A percentile compares a stretch with the other conserved stretches of the same genome.
Evolutionary conservation across 306 rosid genomes (phyloP).

Genomic region (Corylus heterophylla): DNA sequence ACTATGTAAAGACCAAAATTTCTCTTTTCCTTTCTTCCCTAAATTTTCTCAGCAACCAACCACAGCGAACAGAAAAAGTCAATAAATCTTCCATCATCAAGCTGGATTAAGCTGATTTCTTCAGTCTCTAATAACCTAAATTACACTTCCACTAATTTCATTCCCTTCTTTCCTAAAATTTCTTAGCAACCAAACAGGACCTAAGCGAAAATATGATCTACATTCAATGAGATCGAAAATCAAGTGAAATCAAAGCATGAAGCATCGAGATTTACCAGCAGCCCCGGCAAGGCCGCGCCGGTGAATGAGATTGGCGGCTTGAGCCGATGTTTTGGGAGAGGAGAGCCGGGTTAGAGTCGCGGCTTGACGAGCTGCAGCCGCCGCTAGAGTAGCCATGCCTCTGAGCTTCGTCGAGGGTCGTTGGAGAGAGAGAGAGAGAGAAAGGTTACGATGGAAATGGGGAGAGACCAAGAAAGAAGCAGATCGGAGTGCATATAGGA

Average conservation of each 20-base stretch:
- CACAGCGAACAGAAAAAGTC: background rate
- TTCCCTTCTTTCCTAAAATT: background rate
- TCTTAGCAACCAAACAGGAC: background rate
- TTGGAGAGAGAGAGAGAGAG: background rate
- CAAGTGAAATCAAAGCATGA: background rate
- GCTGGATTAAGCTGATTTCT: background rate
- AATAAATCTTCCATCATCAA: background rate
- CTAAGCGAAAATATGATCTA: background rate
- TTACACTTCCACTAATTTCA: background rate
- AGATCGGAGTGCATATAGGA: background rate
- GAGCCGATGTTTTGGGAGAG: conserved; percentile 44
- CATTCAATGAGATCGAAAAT: conserved; percentile 26
- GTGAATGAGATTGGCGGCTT: conserved; percentile 48
- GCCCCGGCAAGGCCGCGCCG: conserved; percentile 86
- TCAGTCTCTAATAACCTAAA: background rate
- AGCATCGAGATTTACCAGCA: conserved; percentile 50
- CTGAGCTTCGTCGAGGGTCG: conserved; percentile 17
- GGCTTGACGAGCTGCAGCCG: conserved; percentile 71
- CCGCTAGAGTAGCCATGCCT: conserved; percentile 74
- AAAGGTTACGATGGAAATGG: background rate
- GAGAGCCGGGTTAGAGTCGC: conserved; percentile 57
- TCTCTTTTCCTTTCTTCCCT: background rate
- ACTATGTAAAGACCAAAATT: background rate
- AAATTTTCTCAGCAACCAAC: conserved; percentile 1
- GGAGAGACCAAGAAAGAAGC: background rate